Percentiles rank a stretch among this genome's conserved stretches.
phyloP scores from a whole-genome alignment of 2,329 filamentous ascomycete genomes.

The Rhynchosporium agropyri region DNA sequence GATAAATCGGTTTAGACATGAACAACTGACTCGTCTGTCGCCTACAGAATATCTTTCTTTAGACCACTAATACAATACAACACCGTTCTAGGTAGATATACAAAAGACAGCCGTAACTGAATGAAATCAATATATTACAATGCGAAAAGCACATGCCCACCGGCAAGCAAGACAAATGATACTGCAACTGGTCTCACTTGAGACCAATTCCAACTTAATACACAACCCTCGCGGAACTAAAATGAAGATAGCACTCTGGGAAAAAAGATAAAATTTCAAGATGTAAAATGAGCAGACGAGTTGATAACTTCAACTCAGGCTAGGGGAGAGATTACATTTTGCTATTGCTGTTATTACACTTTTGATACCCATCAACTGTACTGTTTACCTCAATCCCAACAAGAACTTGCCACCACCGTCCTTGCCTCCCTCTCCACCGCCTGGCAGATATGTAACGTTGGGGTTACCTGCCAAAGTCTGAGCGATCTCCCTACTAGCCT shows the following conservation, averaged over 20 bases:
- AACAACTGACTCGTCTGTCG: too few species aligned
- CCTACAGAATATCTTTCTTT: too few species aligned
- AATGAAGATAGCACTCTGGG: not conserved
- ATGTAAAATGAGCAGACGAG: not conserved
- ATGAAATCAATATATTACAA: not conserved
- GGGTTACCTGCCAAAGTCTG: slow-evolving; percentile 86
- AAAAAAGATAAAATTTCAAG: not conserved
- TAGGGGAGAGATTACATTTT: slow-evolving; percentile 37
- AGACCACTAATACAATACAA: not conserved
- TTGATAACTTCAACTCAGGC: slow-evolving; percentile 15
- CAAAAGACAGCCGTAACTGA: not conserved
- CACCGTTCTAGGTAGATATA: not conserved
- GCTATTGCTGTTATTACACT: slow-evolving; percentile 35
- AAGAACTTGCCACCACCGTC: slow-evolving; percentile 60
- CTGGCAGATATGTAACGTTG: slow-evolving; percentile 92
- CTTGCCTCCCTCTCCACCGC: slow-evolving; percentile 66
- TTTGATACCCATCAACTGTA: slow-evolving; percentile 22
- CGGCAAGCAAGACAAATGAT: not conserved
- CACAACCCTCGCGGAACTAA: not conserved
- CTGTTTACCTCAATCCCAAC: slow-evolving; percentile 59
- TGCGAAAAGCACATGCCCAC: not conserved
- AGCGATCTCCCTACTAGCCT: slow-evolving; percentile 95
- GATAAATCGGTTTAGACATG: too few species aligned
- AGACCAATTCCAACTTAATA: not conserved
- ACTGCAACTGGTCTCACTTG: not conserved